phyloP scores from a whole-genome alignment of 2,329 filamentous ascomycete genomes.

The Ophiostoma sp. region DNA sequence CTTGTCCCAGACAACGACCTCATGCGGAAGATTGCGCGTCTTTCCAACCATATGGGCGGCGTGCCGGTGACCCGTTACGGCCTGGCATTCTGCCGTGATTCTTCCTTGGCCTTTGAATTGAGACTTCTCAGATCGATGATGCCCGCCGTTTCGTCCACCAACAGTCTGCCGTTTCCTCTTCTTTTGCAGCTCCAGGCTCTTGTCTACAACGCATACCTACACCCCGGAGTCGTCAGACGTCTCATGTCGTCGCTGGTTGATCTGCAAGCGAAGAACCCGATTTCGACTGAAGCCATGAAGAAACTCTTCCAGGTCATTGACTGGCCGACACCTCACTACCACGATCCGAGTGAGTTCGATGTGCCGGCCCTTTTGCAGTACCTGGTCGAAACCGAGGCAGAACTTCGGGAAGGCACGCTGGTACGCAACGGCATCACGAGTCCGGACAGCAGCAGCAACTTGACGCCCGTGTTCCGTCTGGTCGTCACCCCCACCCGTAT shows the following conservation, averaged over 20 bases:
- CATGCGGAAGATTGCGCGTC: conserved; percentile 30
- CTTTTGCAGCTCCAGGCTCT: conserved; percentile 61
- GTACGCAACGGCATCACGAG: conserved; percentile 27
- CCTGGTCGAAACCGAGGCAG: conserved; percentile 40
- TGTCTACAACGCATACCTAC: conserved; percentile 57
- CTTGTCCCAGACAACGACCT: conserved; percentile 31
- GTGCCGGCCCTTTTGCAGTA: conserved; percentile 38
- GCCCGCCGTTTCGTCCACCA: conserved; percentile 31
- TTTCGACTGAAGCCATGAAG: conserved; percentile 51
- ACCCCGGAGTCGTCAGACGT: conserved; percentile 46
- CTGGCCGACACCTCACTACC: conserved; percentile 47
- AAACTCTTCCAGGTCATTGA: conserved; percentile 49
- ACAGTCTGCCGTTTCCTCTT: conserved; percentile 46
- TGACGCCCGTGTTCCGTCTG: conserved; percentile 50
- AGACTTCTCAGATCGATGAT: conserved; percentile 30
- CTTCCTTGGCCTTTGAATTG: neutral
- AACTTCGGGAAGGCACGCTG: conserved; percentile 25
- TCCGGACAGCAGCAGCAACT: conserved; percentile 34
- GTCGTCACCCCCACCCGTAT: conserved; percentile 56
- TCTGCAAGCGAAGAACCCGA: conserved; percentile 33
- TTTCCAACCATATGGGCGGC: conserved; percentile 31
- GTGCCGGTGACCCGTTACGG: conserved; percentile 30
- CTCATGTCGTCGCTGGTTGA: conserved; percentile 44
- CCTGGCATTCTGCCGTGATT: neutral
- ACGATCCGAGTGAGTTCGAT: conserved; percentile 40